These are phyloP conservation scores for Exserohilum rostratum DNA, from an alignment of 2,329 filamentous ascomycete genomes.

Conservation along the genomic window DNA sequence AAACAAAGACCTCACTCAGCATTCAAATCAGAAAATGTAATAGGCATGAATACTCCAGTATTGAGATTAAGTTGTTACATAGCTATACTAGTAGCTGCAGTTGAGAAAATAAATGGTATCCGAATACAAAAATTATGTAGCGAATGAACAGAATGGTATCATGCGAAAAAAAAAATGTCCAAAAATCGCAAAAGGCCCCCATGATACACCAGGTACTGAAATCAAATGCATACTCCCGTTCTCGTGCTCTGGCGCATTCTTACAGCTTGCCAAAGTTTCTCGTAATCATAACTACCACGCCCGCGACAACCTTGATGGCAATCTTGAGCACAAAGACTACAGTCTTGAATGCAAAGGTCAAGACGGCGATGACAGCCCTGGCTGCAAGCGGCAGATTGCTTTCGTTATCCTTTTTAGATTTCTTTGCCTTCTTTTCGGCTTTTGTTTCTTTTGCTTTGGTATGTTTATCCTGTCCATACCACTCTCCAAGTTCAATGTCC, in stretches of 20 bases:
- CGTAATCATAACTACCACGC: conserved; percentile 48
- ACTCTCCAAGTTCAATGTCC: conserved; percentile 47
- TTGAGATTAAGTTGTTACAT: not conserved
- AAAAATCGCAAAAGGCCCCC: not conserved
- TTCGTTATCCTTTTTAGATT: conserved; percentile 38
- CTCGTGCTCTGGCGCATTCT: not conserved
- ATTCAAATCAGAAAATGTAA: too few relatives aligned
- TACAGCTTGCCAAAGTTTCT: conserved; percentile 45
- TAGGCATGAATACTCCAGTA: too few relatives aligned
- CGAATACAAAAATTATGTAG: not conserved
- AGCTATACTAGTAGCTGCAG: not conserved
- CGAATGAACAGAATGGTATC: conserved; percentile 18
- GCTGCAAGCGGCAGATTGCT: conserved; percentile 49
- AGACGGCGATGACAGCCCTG: conserved; percentile 47
- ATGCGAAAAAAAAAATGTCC: not conserved
- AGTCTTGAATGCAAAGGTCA: conserved; percentile 52
- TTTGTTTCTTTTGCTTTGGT: conserved; percentile 16
- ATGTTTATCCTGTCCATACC: conserved; percentile 42
- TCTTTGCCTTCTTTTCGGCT: conserved; percentile 35
- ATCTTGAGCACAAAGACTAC: conserved; percentile 51
- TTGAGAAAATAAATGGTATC: not conserved
- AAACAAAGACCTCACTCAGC: too few relatives aligned
- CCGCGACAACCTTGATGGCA: conserved; percentile 50
- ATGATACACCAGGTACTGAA: not conserved
- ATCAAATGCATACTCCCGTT: not conserved